Base-by-base conservation (phyloP, 2,329 filamentous ascomycete genomes). In the Fusarium duplospermum region DNA sequence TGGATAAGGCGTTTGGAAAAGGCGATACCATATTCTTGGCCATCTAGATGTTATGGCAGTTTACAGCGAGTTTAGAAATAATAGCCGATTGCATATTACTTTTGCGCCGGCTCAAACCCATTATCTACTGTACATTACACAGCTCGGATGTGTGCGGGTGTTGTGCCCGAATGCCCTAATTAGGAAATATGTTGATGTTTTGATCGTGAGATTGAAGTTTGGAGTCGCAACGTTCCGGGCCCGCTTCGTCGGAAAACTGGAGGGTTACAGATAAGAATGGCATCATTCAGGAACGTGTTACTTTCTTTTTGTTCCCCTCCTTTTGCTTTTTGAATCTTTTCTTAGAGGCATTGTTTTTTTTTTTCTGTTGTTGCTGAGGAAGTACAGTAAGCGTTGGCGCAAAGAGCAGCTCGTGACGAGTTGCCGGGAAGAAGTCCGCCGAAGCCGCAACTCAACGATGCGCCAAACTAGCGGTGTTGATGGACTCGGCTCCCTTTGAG, bases 381-480 rank as follows among this genome's bases (percentile, higher is more conserved):
- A 45, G 56, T n/a, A n/a, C n/a, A n/a, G n/a, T 54, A 62, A 42
- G 54, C 6, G 45, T 65, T 56, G 45, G 42, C 45, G 62, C 33
- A 35, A 38, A 52, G 24, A 29, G 29, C 38, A 57, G 45, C 42
- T 58, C 35, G 40, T 70, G 52, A 54, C 52, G 22, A 20, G 16
- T 58, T 27, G 29, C 60, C 67, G 70, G 70, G 33, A 67, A 69
- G 69, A 70, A 72, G 63, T 67, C 70, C 67, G 64, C 47, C 35
- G 47, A 59, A 36, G 27, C 58, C 58, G 58, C 20, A 54, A 45
- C 40, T 45, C 40, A 45, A 54, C 47, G 47, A 54, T 31, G 27
- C 47, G 47, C 47, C 47, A 29, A 54, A 54, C 47, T 54, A 54
- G 47, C 47, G 47, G 47, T 54, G 47, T 20, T 31, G 29, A 56